Base-by-base conservation (phyloP, 2,329 filamentous ascomycete genomes). In the Talaromyces sp. region DNA sequence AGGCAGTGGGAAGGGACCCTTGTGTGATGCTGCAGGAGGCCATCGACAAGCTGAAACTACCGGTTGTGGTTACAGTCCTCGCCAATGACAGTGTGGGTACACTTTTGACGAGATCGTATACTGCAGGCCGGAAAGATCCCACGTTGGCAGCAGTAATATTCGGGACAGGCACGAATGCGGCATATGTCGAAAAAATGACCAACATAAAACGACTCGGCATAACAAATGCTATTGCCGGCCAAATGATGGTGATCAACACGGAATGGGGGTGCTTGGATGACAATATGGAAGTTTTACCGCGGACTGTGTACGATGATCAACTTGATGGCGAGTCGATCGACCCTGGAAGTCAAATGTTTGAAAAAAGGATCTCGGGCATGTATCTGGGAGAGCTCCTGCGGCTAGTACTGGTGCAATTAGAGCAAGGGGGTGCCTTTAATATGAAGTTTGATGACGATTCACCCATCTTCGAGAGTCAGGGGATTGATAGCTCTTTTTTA, bases 181-280 rank as follows among this genome's bases (percentile, higher is more conserved):
- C 68, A 13, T 71, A 71, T 54, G 60, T 71, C 11, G 69, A 71
- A 35, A 62, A 50, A 33, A 5, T 68, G 9, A 33, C 65, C 1
- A 67, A 69, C 41, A 54, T 69, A 22, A 27, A 43, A 13, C 59
- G 62, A 52, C 48, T 67, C 16, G 45, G 35, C 6, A 22, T 9
- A 9, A 47, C 22, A 22, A 45, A 57, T n/a, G 48, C 27, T 9
- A 3, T 24, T 4, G 24, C 45, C 7, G 48, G 54, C 39, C 56
- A 63, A 1, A 64, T 68, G 39, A 71, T 71, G 69, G 65, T 71
- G 19, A 67, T 71, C 6, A 71, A 68, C 27, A 71, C 66, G 6
- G 70, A 71, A 62, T 71, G 70, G 70, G 70, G 69, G 14, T 70
- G 66, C 48, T 65, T 71, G 39, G 69, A 70, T 60, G 65, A 71